Conservation (phyloP, 2,329 filamentous ascomycete genomes). For the Colletotrichum liriopes region DNA sequence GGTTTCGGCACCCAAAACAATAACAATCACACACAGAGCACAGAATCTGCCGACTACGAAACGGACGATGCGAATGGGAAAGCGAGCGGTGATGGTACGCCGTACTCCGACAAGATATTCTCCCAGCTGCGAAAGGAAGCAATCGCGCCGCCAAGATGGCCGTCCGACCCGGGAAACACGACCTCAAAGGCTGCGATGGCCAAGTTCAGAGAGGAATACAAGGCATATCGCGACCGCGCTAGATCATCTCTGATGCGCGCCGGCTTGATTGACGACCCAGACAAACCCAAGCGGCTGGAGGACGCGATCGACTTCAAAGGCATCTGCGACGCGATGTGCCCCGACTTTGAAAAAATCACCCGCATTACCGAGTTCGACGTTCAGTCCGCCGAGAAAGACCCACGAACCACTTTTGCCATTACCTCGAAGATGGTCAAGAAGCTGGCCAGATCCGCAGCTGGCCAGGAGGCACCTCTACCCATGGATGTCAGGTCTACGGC, state of each 20-base stretch:
- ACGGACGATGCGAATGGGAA: constrained; percentile 42
- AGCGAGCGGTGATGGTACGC: constrained; percentile 47
- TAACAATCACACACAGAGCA: constrained; percentile 7
- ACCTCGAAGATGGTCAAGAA: constrained; percentile 76
- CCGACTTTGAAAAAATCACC: constrained; percentile 75
- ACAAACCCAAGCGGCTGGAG: constrained; percentile 73
- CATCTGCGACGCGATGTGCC: constrained; percentile 80
- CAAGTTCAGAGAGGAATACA: constrained; percentile 69
- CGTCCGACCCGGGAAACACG: constrained; percentile 68
- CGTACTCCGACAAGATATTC: constrained; percentile 66
- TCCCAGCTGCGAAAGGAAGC: constrained; percentile 69
- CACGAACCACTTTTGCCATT: constrained; percentile 61
- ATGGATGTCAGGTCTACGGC: constrained; percentile 77
- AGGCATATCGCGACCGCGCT: constrained; percentile 70
- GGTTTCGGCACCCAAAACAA: constrained; percentile 34
- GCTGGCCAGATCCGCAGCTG: constrained; percentile 77
- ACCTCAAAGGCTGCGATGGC: constrained; percentile 65
- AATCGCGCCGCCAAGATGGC: constrained; percentile 70
- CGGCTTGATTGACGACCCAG: constrained; percentile 76
- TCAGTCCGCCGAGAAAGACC: constrained; percentile 68
- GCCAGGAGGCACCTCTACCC: constrained; percentile 77
- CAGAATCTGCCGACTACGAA: constrained; percentile 35
- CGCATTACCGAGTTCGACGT: constrained; percentile 75
- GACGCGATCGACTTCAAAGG: constrained; percentile 79
- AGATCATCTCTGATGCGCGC: constrained; percentile 72